Evolutionary conservation across 2,329 filamentous ascomycete genomes (phyloP), one percentile per base, ranked within the genome.

Genomic region (Dactylellina parvicollis): DNA sequence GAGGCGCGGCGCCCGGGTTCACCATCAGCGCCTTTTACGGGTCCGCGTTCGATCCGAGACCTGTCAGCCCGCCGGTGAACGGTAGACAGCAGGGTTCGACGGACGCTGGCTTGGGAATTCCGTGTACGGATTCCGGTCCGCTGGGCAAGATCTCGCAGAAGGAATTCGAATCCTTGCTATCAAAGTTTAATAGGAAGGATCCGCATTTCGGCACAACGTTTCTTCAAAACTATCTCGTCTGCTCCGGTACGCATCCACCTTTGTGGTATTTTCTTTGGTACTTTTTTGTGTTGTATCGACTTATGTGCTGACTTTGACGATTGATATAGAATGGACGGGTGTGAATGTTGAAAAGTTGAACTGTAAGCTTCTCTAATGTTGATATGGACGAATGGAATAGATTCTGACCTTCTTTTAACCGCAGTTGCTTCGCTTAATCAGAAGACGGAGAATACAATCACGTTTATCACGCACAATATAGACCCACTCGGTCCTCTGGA

Each of bases 201-300:
- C 66, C 66, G 4, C 46, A 62, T 30, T 71, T 71, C 38, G 66
- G 66, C 7, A 71, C 66, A 14, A 16, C 46, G 14, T 71, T 71
- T 24, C 52, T 71, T n/a, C 66, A 71, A 40, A 59, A 71, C 16
- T 71, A 62, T 30, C 56, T 71, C 4, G 57, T 59, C 12, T 71
- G 66, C 26, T 62, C 38, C 26, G 66, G 66, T 71, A 57, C 34
- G 65, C 55, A 26, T 26, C 3, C 10, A 28, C 14, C 26, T 42
- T 26, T 67, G 62, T 67, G 59, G 55, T n/a, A 70, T 71, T 62
- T 62, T 52, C 2, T 5, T 14, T 42, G n/a, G n/a, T n/a, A n/a
- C n/a, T 4, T 1, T 28, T 8, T 3, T 62, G 66, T 62, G 66
- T 71, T 71, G 57, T 26, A 1, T 16, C 9, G 4, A 22, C 7